These are phyloP conservation scores for Tetracentron sinense DNA, from an alignment of 164 flowering plant genomes.

Conservation along the genomic window DNA sequence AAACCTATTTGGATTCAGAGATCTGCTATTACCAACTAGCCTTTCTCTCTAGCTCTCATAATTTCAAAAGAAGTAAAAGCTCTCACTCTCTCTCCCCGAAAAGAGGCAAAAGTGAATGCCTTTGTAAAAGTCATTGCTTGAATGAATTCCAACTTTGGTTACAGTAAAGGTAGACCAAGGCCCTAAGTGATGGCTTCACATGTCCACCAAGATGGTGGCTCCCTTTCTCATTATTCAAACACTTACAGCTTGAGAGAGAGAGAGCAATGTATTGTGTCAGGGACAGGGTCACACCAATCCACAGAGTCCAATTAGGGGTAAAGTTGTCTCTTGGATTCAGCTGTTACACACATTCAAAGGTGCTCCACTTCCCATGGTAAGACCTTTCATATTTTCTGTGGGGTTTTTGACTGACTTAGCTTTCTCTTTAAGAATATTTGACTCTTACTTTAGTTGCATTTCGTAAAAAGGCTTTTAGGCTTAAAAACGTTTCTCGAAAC, in stretches of 20 bases:
- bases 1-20: background rate
- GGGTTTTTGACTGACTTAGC: background rate
- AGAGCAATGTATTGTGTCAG: too few relatives aligned
- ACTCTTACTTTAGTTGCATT: background rate
- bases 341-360: conserved; percentile 1
- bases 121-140: too few relatives aligned
- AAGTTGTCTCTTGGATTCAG: conserved; percentile 20
- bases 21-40: background rate
- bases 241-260: conserved; percentile 7
- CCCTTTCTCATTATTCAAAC: conserved; percentile 13
- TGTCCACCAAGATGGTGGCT: conserved; percentile 14
- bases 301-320: too few relatives aligned
- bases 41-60: background rate
- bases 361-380: conserved; percentile 1
- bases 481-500: too few relatives aligned
- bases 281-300: too few relatives aligned
- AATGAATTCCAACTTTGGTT: conserved; percentile 17
- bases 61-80: background rate
- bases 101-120: conserved; percentile 10
- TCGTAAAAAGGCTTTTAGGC: too few relatives aligned
- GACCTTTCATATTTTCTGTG: background rate
- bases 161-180: conserved; percentile 8
- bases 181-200: conserved; percentile 11
- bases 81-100: background rate
- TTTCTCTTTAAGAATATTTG: background rate